phyloP scores from a whole-genome alignment of 768 basidiomycete genomes.

The Pisolithus sp. region DNA sequence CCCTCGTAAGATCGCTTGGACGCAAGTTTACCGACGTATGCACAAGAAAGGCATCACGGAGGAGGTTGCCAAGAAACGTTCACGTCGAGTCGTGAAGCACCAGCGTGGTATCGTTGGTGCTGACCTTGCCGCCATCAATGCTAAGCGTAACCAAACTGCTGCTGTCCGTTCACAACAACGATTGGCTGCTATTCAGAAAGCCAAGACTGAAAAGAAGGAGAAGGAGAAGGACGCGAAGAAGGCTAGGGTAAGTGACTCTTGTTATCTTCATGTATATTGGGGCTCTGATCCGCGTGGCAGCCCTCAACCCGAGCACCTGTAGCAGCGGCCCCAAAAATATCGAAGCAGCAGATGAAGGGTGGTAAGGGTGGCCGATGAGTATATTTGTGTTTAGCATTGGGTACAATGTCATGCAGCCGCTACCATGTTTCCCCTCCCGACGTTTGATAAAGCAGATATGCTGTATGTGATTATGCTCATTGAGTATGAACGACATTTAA shows the following conservation, averaged over 20 bases:
- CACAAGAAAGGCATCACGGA: constrained; percentile 99
- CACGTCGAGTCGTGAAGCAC: constrained; percentile 94
- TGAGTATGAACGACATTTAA: no score
- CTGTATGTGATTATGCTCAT: not conserved
- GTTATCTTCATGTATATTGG: constrained; percentile 3
- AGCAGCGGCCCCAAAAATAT: constrained; percentile 71
- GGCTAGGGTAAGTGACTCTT: constrained; percentile 51
- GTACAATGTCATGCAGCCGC: constrained; percentile 14
- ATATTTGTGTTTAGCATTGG: not conserved
- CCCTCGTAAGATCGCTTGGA: constrained; percentile 99
- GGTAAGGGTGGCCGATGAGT: constrained; percentile 68
- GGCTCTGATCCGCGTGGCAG: constrained; percentile 28
- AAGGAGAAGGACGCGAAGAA: constrained; percentile 96
- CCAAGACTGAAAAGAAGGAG: constrained; percentile 95
- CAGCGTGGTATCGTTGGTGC: constrained; percentile 98
- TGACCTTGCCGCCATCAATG: constrained; percentile 85
- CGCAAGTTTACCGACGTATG: constrained; percentile 87
- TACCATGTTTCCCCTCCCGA: constrained; percentile 7
- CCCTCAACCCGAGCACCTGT: constrained; percentile 45
- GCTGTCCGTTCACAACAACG: constrained; percentile 77
- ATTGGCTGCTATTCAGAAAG: constrained; percentile 83
- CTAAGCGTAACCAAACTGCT: constrained; percentile 88
- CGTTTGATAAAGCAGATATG: constrained; percentile 12
- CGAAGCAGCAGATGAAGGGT: constrained; percentile 96
- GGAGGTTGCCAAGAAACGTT: constrained; percentile 98